Base-by-base conservation (phyloP, 352 stramenopile genomes). In the Nothophytophthora sp. region DNA sequence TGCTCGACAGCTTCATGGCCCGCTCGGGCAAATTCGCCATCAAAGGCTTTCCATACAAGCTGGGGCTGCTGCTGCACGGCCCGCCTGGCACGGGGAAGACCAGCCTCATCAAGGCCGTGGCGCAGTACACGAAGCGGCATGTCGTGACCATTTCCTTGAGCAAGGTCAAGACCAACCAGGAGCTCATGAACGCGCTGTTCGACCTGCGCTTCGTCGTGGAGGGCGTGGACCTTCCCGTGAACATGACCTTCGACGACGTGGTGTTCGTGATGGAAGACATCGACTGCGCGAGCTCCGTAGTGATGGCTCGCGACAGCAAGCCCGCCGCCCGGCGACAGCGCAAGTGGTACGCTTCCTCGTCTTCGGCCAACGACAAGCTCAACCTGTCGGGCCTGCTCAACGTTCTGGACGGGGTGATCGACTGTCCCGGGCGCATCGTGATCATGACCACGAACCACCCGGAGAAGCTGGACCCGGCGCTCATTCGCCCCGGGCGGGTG, bases 221-320 rank as follows among this genome's bases (percentile, higher is more conserved):
- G 8, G 82, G 74, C 1, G 53, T 88, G 28, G 80, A 92, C 25
- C 62, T 81, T 25, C 80, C 82, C 0, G 65, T 92, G 1, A 72
- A 74, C 42, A 77, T 95, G 43, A 61, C 43, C 4, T 91, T 95
- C 54, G 77, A 92, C 22, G 80, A 97, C 52, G 67, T 93, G 15
- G 82, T 97, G 18, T 96, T 90, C 60, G 88, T 96, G 15, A 92
- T 96, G 76, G 88, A 96, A 48, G 87, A 95, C 62, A 82, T 95
- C 40, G 87, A 96, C 62, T 89, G 81, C 24, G 81, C 83, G 4
- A 76, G 79, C 0, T 82, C 76, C 0, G 70, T 95, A 12, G 87
- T 95, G 0, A 70, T 73, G 42, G 49, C 66, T 23, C 73, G 76
- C n/a, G 45, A 63, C 15, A 60, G 60, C 29, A 67, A 73, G 22